phyloP scores from a whole-genome alignment of 1,284 basidiomycete species.

The Ceratobasidium sp. region DNA sequence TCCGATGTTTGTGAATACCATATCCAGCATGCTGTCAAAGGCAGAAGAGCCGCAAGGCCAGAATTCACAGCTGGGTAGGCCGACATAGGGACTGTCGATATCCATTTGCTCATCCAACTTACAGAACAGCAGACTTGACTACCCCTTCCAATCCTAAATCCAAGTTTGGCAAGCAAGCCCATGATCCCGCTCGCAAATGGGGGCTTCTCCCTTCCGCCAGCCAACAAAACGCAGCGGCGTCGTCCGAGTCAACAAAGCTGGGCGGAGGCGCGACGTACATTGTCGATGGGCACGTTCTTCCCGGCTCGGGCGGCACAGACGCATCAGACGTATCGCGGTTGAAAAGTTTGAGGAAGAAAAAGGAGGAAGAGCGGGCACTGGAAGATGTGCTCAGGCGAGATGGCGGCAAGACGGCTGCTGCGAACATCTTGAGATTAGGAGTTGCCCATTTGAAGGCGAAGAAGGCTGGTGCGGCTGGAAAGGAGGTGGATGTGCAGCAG shows the following conservation, averaged over 20 bases:
- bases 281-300: constrained; percentile 76
- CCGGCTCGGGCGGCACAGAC: constrained; percentile 58
- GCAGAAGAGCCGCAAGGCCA: constrained; percentile 73
- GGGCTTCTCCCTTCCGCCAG: constrained; percentile 69
- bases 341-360: constrained; percentile 67
- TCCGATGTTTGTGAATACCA: constrained; percentile 89
- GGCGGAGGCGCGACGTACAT: constrained; percentile 77
- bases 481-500: constrained; percentile 16
- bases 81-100: constrained; percentile 24
- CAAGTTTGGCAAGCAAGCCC: constrained; percentile 59
- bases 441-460: constrained; percentile 47
- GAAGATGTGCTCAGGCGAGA: constrained; percentile 63
- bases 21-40: constrained; percentile 81
- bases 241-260: constrained; percentile 52
- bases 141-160: constrained; percentile 56
- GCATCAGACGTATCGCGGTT: constrained; percentile 64
- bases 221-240: constrained; percentile 49
- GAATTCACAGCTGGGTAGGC: constrained; percentile 85
- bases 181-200: constrained; percentile 75
- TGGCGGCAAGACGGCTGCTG: constrained; percentile 53
- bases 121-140: constrained; percentile 52
- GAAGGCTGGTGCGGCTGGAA: constrained; percentile 56
- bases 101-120: constrained; percentile 50
- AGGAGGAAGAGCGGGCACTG: constrained; percentile 70
- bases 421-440: constrained; percentile 53